These are phyloP conservation scores for Colletotrichum endophyticum DNA, from an alignment of 2,329 filamentous ascomycete species.

Conservation along the genomic window DNA sequence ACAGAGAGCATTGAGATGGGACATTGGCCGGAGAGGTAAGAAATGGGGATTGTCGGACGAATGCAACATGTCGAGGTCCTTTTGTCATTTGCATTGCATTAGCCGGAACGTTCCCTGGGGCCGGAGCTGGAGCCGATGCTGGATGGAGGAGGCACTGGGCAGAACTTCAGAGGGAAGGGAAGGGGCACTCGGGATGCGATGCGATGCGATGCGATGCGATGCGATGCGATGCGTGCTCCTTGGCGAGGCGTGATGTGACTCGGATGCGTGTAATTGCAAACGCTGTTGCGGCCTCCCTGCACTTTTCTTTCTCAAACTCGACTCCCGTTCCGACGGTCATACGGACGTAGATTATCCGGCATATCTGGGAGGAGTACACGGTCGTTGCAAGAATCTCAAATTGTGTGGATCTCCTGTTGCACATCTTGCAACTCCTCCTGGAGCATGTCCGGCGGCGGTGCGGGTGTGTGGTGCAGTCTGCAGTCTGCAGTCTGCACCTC, in stretches of 20 bases:
- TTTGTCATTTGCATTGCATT: slow-evolving; percentile 21
- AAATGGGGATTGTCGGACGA: neutral
- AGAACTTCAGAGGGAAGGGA: neutral
- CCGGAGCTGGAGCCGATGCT: neutral
- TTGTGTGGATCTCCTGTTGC: neutral
- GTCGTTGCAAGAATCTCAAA: neutral
- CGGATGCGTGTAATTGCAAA: neutral
- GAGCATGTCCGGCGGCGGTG: neutral
- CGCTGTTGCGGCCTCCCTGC: neutral
- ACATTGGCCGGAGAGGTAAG: neutral
- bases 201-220: too few species aligned
- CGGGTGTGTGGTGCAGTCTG: neutral
- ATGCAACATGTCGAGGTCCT: slow-evolving; percentile 4
- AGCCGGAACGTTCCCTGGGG: slow-evolving; percentile 13
- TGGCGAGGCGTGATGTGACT: slow-evolving; percentile 1
- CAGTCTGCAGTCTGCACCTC: neutral
- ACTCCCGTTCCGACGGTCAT: neutral
- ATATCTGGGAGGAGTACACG: neutral
- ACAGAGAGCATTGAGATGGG: neutral
- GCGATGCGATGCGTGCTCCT: neutral
- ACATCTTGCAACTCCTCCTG: neutral
- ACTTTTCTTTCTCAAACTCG: neutral
- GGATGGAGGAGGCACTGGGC: neutral
- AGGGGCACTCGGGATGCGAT: neutral
- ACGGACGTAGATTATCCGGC: neutral